Base-by-base conservation (phyloP, 164 flowering plant species). In the Nymphaea colorata region DNA sequence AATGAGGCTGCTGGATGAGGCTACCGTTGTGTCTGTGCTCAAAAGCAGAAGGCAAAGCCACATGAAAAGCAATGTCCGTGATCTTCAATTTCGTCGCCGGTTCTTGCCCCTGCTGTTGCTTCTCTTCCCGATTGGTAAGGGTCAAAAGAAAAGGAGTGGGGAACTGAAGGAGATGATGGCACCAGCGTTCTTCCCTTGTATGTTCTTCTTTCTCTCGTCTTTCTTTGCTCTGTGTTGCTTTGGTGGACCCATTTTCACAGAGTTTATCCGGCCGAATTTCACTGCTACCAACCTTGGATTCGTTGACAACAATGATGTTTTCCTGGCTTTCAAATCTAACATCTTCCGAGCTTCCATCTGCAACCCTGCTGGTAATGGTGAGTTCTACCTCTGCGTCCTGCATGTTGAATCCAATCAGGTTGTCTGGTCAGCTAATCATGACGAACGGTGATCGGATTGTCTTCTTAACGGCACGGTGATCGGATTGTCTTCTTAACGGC, bases 361-460 rank as follows among this genome's bases (percentile, higher is more conserved):
- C 78, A 86, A 82, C 67, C 92, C 95, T 7, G 77, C 67, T 3
- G 72, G 74, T 44, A 73, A 70, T 45, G 16, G 36, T 55, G 73
- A 74, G 55, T 87, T 79, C 84, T 87, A 88, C 80, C 72, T 93
- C 61, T 85, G 85, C 69, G 76, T 93, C 68, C 69, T 84, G 63
- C 95, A 93, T 70, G 81, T 64, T 8, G 73, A 66, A 2, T 90
- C 98, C 44, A 72, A 80, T 72, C 59, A 79, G n/a, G 63, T 88
- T 71, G 80, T 82, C 68, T 93, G 98, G 96, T 79, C 96, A 3
- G 96, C 96, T 41, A 90, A 88, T 68, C 83, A 86, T 2, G 79
- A 84, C 67, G 44, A 83, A 93, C 0, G 74, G 36, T 43, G 81
- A 90, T 6, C 92, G 82, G 64, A 41, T 45, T 14, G n/a, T n/a